Base-by-base conservation (phyloP, 1,284 basidiomycete species). In the Cutaneotrichosporon dermatis region DNA sequence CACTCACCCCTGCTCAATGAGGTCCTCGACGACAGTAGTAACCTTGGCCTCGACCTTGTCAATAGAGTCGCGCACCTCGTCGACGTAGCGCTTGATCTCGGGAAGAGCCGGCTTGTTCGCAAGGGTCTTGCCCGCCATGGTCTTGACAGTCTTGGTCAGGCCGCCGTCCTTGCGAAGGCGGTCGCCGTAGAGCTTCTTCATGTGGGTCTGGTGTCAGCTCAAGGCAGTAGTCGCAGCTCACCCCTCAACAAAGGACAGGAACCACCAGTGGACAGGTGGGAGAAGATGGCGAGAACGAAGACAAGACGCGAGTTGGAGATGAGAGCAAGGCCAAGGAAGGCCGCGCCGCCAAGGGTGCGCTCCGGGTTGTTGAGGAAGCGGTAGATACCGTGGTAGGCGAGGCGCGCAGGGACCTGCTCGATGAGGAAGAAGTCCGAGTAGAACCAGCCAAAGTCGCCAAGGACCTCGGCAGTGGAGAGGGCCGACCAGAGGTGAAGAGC, bases 361-460 rank as follows among this genome's bases (percentile, higher is more conserved):
- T 99, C 95, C 0, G 95, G 95, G 73, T 98, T 96, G 79, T 99
- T 96, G 60, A 96, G 81, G 80, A 91, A 95, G 85, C 91, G 85
- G 79, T 94, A 97, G 69, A 99, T 98, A 36, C 95, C 95, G 53
- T 92, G 95, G 76, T 98, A 98, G 63, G 94, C 91, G 7, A 98
- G 81, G 66, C 92, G 86, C 1, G 89, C 81, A 2, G 95, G 92
- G 75, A 92, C 95, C 61, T 82, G 79, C 67, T 92, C 90, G 67
- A 92, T 87, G 74, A 97, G 88, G 83, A 98, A 99, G 79, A 99
- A 99, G 78, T 99, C 95, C 25, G 92, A 92, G 69, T 94, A 97
- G 79, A 95, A 92, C 93, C 93, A 97, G 15, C 93, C 89, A 72
- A 96, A 96, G 49, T 90, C 85, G 6, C 95, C 95, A 0, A 99